Evolutionary conservation across 2,329 filamentous ascomycete species (phyloP).

Genomic region (Exophiala sp.): DNA sequence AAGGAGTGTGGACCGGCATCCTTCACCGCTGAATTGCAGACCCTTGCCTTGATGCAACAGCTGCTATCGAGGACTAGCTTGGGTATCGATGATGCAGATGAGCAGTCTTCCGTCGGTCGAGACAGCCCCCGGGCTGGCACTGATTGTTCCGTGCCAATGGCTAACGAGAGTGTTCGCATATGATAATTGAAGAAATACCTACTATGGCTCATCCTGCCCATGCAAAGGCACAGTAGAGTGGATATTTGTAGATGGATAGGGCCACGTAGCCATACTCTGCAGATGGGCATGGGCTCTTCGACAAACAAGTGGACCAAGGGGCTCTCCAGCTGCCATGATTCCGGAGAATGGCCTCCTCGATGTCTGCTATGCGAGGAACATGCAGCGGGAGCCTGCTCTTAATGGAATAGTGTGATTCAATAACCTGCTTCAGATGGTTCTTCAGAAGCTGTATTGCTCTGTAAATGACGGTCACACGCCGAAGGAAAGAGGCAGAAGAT

Average conservation of each 20-base stretch:
- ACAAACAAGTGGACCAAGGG: not conserved
- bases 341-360: constrained; percentile 15
- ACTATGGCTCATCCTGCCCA: not conserved
- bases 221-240: not conserved
- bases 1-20: constrained; percentile 21
- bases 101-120: constrained; percentile 21
- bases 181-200: not conserved
- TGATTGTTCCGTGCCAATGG: not conserved
- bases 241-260: constrained; percentile 9
- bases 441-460: not conserved
- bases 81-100: constrained; percentile 20
- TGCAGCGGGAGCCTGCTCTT: not conserved
- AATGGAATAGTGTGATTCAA: not conserved
- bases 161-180: not conserved
- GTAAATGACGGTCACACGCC: constrained; percentile 5
- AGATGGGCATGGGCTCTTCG: not conserved
- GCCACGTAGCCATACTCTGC: too few species aligned
- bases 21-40: constrained; percentile 18
- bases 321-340: not conserved
- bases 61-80: constrained; percentile 21
- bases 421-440: not conserved
- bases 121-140: constrained; percentile 18
- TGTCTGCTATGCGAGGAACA: constrained; percentile 2
- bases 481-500: not conserved
- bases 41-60: constrained; percentile 18